Evolutionary conservation across 1,284 basidiomycete species (phyloP).

Genomic region (Schizophyllum amplum): DNA sequence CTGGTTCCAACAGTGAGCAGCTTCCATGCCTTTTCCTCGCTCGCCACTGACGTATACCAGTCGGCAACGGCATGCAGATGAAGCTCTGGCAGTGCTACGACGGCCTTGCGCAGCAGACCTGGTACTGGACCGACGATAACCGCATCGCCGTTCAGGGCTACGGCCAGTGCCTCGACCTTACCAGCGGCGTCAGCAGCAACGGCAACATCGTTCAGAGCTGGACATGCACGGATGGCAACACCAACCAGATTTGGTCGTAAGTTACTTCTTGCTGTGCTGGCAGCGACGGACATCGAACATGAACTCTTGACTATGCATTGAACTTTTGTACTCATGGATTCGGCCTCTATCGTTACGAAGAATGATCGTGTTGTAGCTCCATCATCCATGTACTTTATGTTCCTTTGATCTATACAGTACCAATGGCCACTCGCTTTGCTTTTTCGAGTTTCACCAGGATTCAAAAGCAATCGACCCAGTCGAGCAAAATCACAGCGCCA

Average conservation of each 20-base stretch:
- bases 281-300: neutral
- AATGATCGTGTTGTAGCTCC: neutral
- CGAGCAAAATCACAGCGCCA: too few species aligned
- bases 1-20: neutral
- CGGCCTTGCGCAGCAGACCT: constrained; percentile 15
- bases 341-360: neutral
- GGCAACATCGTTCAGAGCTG: constrained; percentile 1
- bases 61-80: constrained; percentile 13
- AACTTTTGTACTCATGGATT: neutral
- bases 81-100: constrained; percentile 19
- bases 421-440: too few species aligned
- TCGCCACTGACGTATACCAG: constrained; percentile 8
- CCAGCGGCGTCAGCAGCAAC: neutral
- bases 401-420: too few species aligned
- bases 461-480: too few species aligned
- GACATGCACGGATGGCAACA: constrained; percentile 2
- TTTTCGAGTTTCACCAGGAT: too few species aligned
- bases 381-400: neutral
- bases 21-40: constrained; percentile 9
- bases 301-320: neutral
- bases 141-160: constrained; percentile 9
- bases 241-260: constrained; percentile 1
- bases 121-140: constrained; percentile 16
- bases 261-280: neutral
- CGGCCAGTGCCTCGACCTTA: constrained; percentile 7